phyloP scores from a whole-genome alignment of 257 asterid genomes.

The Solanum corneliomulleri region DNA sequence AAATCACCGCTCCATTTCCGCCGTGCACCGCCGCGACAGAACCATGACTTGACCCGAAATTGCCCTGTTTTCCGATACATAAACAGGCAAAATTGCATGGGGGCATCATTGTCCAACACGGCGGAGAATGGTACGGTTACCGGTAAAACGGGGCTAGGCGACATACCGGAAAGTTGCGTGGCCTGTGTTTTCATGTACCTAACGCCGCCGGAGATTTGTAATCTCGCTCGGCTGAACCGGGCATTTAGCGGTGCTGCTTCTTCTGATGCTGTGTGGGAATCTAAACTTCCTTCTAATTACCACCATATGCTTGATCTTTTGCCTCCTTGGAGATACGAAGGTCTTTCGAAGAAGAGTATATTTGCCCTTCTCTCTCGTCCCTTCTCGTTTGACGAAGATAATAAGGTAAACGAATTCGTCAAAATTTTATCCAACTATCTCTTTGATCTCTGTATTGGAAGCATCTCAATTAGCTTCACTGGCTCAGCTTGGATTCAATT shows the following conservation, averaged over 20 bases:
- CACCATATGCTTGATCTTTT: constrained; percentile 48
- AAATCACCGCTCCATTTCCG: background rate
- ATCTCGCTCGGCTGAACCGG: constrained; percentile 87
- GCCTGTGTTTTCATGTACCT: constrained; percentile 78
- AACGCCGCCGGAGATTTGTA: constrained; percentile 94
- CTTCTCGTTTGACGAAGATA: constrained; percentile 52
- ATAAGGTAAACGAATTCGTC: constrained; percentile 31
- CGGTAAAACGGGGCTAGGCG: constrained; percentile 67
- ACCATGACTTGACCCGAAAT: constrained; percentile 3
- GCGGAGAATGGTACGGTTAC: constrained; percentile 50
- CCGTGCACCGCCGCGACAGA: background rate
- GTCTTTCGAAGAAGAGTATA: constrained; percentile 47
- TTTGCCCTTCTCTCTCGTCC: constrained; percentile 81
- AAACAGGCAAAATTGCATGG: constrained; percentile 29
- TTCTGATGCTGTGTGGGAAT: constrained; percentile 95
- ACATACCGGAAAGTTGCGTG: constrained; percentile 95
- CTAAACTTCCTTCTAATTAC: constrained; percentile 85
- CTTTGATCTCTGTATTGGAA: background rate
- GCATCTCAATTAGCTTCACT: background rate
- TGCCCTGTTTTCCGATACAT: background rate
- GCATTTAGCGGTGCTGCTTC: constrained; percentile 96
- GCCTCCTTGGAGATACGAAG: constrained; percentile 26
- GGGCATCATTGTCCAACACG: constrained; percentile 74
- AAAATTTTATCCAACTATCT: background rate
- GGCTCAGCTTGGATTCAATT: background rate